Percentiles rank a stretch among this genome's conserved stretches.
Conservation (phyloP, 2,329 filamentous ascomycete genomes). For the Aspergillus transmontanensis region DNA sequence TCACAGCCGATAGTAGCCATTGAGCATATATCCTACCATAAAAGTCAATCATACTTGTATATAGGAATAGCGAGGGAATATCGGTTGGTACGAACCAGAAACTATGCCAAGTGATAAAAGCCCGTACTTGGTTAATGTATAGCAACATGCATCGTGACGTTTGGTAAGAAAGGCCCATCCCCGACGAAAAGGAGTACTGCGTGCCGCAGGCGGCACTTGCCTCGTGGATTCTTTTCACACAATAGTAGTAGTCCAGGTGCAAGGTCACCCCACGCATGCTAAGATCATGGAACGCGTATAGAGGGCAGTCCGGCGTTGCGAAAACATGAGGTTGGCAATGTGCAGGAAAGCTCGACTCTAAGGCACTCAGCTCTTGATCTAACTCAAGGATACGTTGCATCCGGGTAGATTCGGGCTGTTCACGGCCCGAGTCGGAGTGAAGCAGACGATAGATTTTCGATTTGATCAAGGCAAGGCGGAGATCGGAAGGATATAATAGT, state of each 20-base stretch:
- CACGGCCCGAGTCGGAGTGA: slow-evolving; percentile 19
- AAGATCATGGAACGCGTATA: slow-evolving; percentile 28
- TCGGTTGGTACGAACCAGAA: slow-evolving; percentile 21
- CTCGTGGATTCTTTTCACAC: slow-evolving; percentile 27
- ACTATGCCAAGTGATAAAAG: slow-evolving; percentile 22
- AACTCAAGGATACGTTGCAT: slow-evolving; percentile 29
- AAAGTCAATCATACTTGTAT: not conserved
- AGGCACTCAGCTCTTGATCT: slow-evolving; percentile 25
- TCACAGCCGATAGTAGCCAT: slow-evolving; percentile 21
- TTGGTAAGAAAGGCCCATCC: slow-evolving; percentile 28
- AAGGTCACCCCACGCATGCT: slow-evolving; percentile 26
- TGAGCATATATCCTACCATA: slow-evolving; percentile 25
- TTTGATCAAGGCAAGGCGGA: slow-evolving; percentile 27
- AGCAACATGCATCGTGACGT: slow-evolving; percentile 26
- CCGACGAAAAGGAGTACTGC: slow-evolving; percentile 17
- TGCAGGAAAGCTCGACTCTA: slow-evolving; percentile 22
- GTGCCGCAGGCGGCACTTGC: slow-evolving; percentile 15
- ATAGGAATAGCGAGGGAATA: not conserved
- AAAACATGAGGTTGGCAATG: slow-evolving; percentile 22
- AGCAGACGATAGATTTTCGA: slow-evolving; percentile 25
- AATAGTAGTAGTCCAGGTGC: slow-evolving; percentile 30
- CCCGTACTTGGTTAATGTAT: slow-evolving; percentile 20
- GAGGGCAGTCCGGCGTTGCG: slow-evolving; percentile 16
- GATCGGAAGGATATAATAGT: slow-evolving; percentile 28
- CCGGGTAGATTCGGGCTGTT: slow-evolving; percentile 19